These are phyloP conservation scores for Trichoderma sp. DNA, from an alignment of 2,329 filamentous ascomycete genomes.

Conservation along the genomic window DNA sequence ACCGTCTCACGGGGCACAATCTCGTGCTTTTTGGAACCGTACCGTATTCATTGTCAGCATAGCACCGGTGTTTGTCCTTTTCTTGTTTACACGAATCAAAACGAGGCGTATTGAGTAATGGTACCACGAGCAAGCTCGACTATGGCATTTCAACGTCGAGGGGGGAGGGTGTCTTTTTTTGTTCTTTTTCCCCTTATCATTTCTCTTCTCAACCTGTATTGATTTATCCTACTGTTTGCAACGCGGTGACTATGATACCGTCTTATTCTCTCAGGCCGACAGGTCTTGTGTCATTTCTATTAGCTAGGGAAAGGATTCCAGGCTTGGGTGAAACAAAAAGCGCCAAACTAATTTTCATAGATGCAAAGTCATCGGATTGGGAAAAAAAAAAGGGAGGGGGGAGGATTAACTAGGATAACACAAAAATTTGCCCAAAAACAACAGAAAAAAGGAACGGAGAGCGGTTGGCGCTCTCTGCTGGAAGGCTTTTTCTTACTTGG, in stretches of 20 bases:
- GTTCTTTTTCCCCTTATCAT: not conserved
- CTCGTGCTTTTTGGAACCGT: not conserved
- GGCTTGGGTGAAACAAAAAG: not conserved
- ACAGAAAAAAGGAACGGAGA: not conserved
- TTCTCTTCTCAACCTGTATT: not conserved
- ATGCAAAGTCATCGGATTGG: not conserved
- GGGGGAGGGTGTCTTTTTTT: not conserved
- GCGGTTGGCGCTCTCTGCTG: constrained; percentile 2
- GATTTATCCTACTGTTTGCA: not conserved
- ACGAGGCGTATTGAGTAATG: constrained; percentile 24
- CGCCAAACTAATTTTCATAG: not conserved
- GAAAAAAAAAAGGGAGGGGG: too few species aligned
- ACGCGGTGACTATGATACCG: not conserved
- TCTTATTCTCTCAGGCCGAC: not conserved
- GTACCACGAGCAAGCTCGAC: constrained; percentile 20
- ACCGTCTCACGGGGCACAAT: not conserved
- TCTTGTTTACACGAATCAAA: constrained; percentile 3
- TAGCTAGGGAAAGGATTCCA: constrained; percentile 1
- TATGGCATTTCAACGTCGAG: not conserved
- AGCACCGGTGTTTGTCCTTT: constrained; percentile 22
- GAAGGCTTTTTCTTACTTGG: not conserved
- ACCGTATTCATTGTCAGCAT: constrained; percentile 22
- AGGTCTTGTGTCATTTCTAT: not conserved
- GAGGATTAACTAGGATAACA: not conserved
- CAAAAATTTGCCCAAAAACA: not conserved